Percentiles rank a stretch among this genome's conserved stretches.
phyloP scores from a whole-genome alignment of 768 basidiomycete species.

The Suillus brevipes region DNA sequence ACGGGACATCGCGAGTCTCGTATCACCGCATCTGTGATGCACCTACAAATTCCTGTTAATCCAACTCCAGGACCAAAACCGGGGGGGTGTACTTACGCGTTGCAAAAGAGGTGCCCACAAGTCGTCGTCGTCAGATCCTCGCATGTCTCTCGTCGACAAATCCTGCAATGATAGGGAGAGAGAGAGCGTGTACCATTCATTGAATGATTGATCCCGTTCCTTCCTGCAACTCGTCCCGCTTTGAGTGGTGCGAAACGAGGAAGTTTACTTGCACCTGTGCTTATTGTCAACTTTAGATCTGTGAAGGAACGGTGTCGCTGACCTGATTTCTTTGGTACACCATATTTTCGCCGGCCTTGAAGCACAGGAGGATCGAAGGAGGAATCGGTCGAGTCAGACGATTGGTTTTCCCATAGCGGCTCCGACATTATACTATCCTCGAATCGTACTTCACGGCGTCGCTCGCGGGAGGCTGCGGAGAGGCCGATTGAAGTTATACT shows the following conservation, averaged over 20 bases:
- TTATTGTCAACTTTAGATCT: background rate
- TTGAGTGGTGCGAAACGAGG: conserved; percentile 33
- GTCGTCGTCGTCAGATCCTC: conserved; percentile 58
- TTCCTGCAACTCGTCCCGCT: conserved; percentile 14
- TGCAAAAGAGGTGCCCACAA: conserved; percentile 67
- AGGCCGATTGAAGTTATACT: conserved; percentile 34
- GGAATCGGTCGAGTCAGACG: conserved; percentile 28
- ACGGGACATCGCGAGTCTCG: conserved; percentile 51
- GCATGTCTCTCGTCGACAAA: conserved; percentile 49
- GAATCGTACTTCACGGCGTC: conserved; percentile 34
- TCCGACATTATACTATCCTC: conserved; percentile 35
- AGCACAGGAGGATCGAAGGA: conserved; percentile 26
- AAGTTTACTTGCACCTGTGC: conserved; percentile 29
- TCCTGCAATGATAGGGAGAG: conserved; percentile 45
- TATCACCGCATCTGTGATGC: conserved; percentile 52
- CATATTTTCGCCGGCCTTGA: conserved; percentile 16
- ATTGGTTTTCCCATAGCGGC: conserved; percentile 30
- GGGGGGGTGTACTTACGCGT: conserved; percentile 40
- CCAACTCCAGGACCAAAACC: background rate
- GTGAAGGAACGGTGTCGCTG: background rate
- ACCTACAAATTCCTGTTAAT: conserved; percentile 35
- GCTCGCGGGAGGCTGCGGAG: conserved; percentile 26
- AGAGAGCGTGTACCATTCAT: conserved; percentile 5
- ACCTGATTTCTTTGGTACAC: conserved; percentile 24
- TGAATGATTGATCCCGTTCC: conserved; percentile 2